A percentile compares a stretch with the other conserved stretches of the same genome.
These are phyloP conservation scores for Neodidymelliopsis sp. DNA, from an alignment of 2,329 filamentous ascomycete genomes.

Conservation along the genomic window DNA sequence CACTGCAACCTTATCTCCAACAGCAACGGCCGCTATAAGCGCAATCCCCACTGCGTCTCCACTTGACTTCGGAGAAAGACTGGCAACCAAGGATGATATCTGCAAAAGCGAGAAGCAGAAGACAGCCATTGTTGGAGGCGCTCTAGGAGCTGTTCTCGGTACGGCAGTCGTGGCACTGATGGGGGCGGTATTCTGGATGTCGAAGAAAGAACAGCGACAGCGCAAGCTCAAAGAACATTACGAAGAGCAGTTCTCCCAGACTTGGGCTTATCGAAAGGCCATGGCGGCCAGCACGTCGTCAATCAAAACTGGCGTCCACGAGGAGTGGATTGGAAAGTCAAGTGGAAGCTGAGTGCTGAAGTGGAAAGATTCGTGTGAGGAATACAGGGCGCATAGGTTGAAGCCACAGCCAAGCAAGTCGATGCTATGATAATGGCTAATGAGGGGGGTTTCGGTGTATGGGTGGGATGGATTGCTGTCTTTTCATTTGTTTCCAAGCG, in stretches of 20 bases:
- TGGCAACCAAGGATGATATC: slow-evolving; percentile 11
- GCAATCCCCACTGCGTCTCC: slow-evolving; percentile 16
- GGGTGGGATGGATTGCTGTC: background rate
- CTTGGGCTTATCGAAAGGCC: slow-evolving; percentile 35
- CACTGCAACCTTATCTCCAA: slow-evolving; percentile 8
- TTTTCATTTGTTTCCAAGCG: slow-evolving; percentile 8
- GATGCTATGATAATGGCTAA: slow-evolving; percentile 5
- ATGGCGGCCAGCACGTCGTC: slow-evolving; percentile 23
- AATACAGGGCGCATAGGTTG: background rate
- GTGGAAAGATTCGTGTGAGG: too few relatives aligned
- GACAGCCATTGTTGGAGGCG: slow-evolving; percentile 34
- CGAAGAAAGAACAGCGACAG: slow-evolving; percentile 41
- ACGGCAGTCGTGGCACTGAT: slow-evolving; percentile 26
- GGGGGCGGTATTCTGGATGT: slow-evolving; percentile 31
- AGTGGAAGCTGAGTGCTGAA: background rate
- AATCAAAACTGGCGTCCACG: slow-evolving; percentile 4
- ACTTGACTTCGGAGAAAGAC: slow-evolving; percentile 2
- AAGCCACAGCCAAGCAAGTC: background rate
- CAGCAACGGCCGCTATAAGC: slow-evolving; percentile 6
- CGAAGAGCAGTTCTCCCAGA: slow-evolving; percentile 41
- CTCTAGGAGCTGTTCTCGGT: slow-evolving; percentile 36
- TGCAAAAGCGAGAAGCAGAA: slow-evolving; percentile 30
- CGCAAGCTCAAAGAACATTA: slow-evolving; percentile 46
- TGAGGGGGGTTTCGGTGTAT: slow-evolving; percentile 1
- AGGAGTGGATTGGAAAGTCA: slow-evolving; percentile 6